A percentile compares a stretch with the other conserved stretches of the same genome.
These are phyloP conservation scores for Saturnispora besseyi DNA, from an alignment of 805 yeast genomes.

Conservation along the genomic window DNA sequence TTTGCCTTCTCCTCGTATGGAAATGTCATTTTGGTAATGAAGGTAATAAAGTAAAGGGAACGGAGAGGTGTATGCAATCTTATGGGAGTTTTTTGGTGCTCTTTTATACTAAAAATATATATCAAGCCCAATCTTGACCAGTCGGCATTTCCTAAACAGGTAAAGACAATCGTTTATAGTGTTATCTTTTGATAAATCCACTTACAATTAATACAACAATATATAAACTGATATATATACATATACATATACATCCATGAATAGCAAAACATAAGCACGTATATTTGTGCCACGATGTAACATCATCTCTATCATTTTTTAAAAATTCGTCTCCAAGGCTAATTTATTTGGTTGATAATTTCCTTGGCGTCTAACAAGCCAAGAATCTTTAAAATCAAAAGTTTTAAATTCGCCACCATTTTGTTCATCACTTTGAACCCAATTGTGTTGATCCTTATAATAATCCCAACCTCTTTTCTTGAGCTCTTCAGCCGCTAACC, in stretches of 20 bases:
- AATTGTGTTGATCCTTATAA: slow-evolving; percentile 9
- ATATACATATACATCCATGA: not conserved
- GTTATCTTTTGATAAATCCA: not conserved
- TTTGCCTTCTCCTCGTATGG: not conserved
- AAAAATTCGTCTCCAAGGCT: slow-evolving; percentile 15
- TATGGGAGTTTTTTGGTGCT: not conserved
- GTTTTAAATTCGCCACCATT: slow-evolving; percentile 22
- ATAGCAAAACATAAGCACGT: not conserved
- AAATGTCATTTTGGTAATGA: not conserved
- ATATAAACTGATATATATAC: not conserved
- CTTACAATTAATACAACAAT: not conserved
- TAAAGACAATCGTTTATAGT: no score
- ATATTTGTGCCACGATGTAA: no score
- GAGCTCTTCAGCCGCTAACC: slow-evolving; percentile 23
- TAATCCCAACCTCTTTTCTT: slow-evolving; percentile 16
- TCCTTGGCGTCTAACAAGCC: slow-evolving; percentile 25
- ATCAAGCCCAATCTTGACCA: no score
- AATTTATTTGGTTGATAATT: slow-evolving; percentile 18
- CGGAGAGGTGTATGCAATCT: not conserved
- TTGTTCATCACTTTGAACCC: slow-evolving; percentile 19
- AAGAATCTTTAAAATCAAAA: slow-evolving; percentile 27
- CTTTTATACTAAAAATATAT: no score
- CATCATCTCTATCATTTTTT: no score
- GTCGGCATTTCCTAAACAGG: no score
- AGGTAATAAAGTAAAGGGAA: not conserved